phyloP scores from a whole-genome alignment of 306 rosid species.

The Corylus heterophylla region DNA sequence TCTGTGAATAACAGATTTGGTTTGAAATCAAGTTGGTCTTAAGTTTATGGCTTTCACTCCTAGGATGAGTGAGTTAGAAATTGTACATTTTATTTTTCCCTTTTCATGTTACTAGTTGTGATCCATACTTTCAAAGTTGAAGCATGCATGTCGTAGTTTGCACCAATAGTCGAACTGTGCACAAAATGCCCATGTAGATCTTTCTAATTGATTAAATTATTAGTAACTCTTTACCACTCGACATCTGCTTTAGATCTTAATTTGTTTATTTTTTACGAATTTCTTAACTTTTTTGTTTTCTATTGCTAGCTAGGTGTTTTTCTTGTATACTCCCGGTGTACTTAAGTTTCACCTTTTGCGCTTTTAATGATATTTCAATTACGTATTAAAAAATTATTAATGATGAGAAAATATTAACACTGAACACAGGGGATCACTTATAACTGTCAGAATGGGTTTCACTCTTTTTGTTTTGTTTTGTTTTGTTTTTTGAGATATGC shows the following conservation, averaged over 20 bases:
- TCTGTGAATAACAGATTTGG: background rate
- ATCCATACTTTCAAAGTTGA: constrained; percentile 8
- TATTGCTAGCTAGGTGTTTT: no score
- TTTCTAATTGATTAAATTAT: background rate
- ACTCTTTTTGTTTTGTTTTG: background rate
- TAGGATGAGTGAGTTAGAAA: constrained; percentile 22
- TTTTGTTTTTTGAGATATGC: background rate
- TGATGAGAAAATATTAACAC: background rate
- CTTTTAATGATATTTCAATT: no score
- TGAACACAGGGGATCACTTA: background rate
- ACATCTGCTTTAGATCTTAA: no score
- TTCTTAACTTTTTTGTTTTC: no score
- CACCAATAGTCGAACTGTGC: background rate
- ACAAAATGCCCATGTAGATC: constrained; percentile 1
- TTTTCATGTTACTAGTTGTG: constrained; percentile 15
- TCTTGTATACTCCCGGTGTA: no score
- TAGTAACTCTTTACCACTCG: background rate
- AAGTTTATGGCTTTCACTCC: background rate
- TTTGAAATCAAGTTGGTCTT: background rate
- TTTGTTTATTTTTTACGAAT: no score
- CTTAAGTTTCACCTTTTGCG: no score
- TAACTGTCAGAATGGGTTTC: background rate
- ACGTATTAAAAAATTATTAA: background rate
- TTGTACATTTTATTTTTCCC: background rate
- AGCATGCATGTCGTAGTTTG: constrained; percentile 1